Conservation (phyloP, 805 yeast species). For the Metschnikowia gelsemii region DNA sequence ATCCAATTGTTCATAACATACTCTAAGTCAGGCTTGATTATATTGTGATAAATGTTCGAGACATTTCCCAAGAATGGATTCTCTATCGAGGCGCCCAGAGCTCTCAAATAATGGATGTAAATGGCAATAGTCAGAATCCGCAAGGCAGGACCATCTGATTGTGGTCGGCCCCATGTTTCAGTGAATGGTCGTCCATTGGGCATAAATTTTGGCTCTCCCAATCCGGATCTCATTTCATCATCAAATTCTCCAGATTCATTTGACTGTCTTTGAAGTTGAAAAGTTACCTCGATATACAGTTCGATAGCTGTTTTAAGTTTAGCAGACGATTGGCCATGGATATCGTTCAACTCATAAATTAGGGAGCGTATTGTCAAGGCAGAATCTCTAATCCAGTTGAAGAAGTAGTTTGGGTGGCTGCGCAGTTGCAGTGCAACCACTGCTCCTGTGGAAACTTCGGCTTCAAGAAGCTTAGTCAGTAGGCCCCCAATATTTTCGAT, state of each 20-base stretch:
- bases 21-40: conserved; percentile 67
- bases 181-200: conserved; percentile 63
- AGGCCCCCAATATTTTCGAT: conserved; percentile 57
- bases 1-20: conserved; percentile 66
- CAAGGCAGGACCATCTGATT: conserved; percentile 91
- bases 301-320: conserved; percentile 39
- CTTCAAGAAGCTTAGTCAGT: conserved; percentile 28
- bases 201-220: conserved; percentile 90
- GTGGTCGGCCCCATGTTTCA: conserved; percentile 90
- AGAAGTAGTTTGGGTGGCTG: conserved; percentile 72
- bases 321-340: conserved; percentile 12
- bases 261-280: conserved; percentile 57
- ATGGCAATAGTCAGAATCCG: conserved; percentile 63
- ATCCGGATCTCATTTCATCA: conserved; percentile 44
- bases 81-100: conserved; percentile 22
- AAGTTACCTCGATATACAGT: conserved; percentile 60
- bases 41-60: conserved; percentile 46
- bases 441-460: conserved; percentile 57
- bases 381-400: conserved; percentile 88
- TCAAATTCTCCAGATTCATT: conserved; percentile 69
- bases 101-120: conserved; percentile 47
- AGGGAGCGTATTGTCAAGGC: conserved; percentile 76
- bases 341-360: conserved; percentile 53
- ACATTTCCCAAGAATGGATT: conserved; percentile 28
- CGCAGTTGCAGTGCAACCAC: conserved; percentile 85